Evolutionary conservation across 495 filamentous ascomycete genomes (phyloP).

Genomic region (Margaritispora aquatica): DNA sequence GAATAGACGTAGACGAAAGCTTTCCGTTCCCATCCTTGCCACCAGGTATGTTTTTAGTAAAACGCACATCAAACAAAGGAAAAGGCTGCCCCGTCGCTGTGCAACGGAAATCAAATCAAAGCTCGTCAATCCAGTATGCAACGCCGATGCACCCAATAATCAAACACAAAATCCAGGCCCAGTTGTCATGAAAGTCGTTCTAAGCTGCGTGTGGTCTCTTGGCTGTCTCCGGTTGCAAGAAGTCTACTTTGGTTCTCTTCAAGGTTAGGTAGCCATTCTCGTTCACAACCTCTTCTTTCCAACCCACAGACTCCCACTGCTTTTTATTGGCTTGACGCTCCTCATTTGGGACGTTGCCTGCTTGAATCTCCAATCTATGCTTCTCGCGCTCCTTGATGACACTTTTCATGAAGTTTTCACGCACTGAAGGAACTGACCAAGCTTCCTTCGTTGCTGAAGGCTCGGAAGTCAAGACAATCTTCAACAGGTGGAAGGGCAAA

Average conservation of each 20-base stretch:
- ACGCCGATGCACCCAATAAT: constrained; percentile 19
- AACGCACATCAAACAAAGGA: neutral
- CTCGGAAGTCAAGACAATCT: constrained; percentile 47
- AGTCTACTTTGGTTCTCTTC: constrained; percentile 17
- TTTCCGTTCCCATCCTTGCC: neutral
- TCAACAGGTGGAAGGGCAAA: constrained; percentile 53
- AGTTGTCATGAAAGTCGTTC: neutral
- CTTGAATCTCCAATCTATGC: constrained; percentile 21
- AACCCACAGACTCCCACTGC: constrained; percentile 28
- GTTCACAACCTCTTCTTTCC: constrained; percentile 29
- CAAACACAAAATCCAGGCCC: constrained; percentile 7
- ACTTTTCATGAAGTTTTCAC: constrained; percentile 39
- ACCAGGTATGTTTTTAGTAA: neutral
- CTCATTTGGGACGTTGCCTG: constrained; percentile 16
- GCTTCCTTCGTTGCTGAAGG: constrained; percentile 36
- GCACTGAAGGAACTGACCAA: constrained; percentile 34
- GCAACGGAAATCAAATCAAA: neutral
- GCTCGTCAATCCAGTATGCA: constrained; percentile 10
- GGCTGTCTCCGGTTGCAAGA: neutral
- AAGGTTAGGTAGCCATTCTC: constrained; percentile 14
- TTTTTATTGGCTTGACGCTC: constrained; percentile 15
- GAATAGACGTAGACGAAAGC: neutral
- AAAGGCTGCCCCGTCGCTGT: neutral
- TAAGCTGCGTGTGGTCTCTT: neutral
- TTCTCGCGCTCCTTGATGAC: constrained; percentile 57